Conservation (phyloP, 2,329 filamentous ascomycete species). For the Phaeosphaeria sp. region DNA sequence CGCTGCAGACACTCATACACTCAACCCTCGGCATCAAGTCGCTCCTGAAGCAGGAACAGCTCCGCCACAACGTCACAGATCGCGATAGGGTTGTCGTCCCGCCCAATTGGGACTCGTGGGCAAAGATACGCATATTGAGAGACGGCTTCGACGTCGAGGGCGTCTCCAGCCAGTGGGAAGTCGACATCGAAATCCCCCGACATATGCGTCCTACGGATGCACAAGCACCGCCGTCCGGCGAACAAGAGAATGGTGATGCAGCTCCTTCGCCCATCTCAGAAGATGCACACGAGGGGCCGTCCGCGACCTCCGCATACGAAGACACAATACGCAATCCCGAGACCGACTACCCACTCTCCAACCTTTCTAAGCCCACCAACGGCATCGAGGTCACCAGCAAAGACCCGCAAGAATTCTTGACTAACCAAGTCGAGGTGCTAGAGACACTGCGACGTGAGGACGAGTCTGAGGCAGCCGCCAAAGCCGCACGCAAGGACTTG, state of each 20-base stretch:
- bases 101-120: conserved; percentile 98
- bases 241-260: conserved; percentile 13
- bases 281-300: conserved; percentile 49
- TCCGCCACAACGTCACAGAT: conserved; percentile 80
- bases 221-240: conserved; percentile 21
- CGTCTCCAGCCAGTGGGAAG: conserved; percentile 82
- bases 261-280: conserved; percentile 7
- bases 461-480: conserved; percentile 59
- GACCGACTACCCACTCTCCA: conserved; percentile 51
- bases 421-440: conserved; percentile 75
- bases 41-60: conserved; percentile 62
- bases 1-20: conserved; percentile 80
- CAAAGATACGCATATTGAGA: conserved; percentile 89
- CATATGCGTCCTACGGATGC: conserved; percentile 34
- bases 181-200: conserved; percentile 69
- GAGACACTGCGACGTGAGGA: conserved; percentile 69
- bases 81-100: conserved; percentile 93
- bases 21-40: conserved; percentile 87
- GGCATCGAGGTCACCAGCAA: conserved; percentile 69
- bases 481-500: conserved; percentile 42
- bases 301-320: conserved; percentile 77
- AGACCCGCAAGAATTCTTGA: conserved; percentile 79
- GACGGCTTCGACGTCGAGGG: conserved; percentile 92
- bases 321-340: conserved; percentile 79
- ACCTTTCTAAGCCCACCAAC: conserved; percentile 52